Evolutionary conservation across 164 flowering plant genomes (phyloP), one percentile per base, ranked within the genome.

Genomic region (Stephania yunnanensis): DNA sequence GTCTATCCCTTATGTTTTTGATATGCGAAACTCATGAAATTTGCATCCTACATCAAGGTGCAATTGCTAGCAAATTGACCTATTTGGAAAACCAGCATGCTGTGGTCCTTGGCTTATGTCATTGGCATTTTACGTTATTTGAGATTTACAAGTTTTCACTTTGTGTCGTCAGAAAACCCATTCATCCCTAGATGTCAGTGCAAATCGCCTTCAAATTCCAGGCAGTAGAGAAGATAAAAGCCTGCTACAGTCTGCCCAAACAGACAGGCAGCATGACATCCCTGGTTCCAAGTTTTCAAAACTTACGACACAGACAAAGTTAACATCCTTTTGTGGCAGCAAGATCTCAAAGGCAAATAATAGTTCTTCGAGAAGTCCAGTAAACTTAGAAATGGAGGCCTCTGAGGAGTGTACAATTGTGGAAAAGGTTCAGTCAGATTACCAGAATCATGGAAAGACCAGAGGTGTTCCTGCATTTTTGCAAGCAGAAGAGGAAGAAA

Each of bases 311-410:
- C 93, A 90, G 73, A 72, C 86, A 76, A 91, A 86, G 70, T 78
- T 89, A 82, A 81, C 94, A 55, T 86, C 92, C 71, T 63, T 89
- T 80, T 90, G 86, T 76, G 84, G 89, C 61, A 83, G 76, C 75
- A 83, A 76, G 80, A 53, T 76, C 48, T 58, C 74, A 1, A 81
- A 64, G 78, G 75, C 73, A 79, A 89, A 71, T 73, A 75, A 71
- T 70, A 78, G 69, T 70, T 77, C 74, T 48, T 69, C 46, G 68
- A 84, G 79, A 75, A 81, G 61, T 77, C 71, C 58, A 31, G 36
- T 77, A 67, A 77, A 71, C 78, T 70, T 81, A 29, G 79, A 79
- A 72, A 76, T 73, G 76, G 83, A 81, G 68, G 76, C 74, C 73
- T 81, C 87, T 58, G 88, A 87, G 70, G 94, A 91, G 29, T 83